A percentile compares a stretch with the other conserved stretches of the same genome.
phyloP scores from a whole-genome alignment of 1,284 basidiomycete species.

The Crucibulum parvulum region DNA sequence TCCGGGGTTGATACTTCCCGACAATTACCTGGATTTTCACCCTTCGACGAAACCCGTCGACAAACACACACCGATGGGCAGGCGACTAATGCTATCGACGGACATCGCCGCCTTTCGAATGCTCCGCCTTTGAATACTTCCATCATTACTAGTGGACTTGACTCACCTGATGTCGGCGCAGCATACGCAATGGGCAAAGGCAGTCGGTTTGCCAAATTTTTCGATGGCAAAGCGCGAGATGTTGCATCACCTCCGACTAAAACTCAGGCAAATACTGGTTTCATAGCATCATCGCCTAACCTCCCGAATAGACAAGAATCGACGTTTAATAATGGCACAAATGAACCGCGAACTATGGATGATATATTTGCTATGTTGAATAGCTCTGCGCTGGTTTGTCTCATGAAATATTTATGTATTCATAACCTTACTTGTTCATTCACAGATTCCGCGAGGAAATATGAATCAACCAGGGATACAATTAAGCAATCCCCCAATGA shows the following conservation, averaged over 20 bases:
- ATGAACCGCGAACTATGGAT: conserved; percentile 69
- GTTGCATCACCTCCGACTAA: conserved; percentile 39
- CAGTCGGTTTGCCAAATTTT: conserved; percentile 84
- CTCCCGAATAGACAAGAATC: conserved; percentile 55
- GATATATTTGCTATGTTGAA: conserved; percentile 80
- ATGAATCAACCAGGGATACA: conserved; percentile 19
- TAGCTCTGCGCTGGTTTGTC: conserved; percentile 64
- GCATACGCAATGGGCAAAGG: conserved; percentile 64
- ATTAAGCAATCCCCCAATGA: conserved; percentile 31
- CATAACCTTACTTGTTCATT: conserved; percentile 2
- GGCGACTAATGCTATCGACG: conserved; percentile 22
- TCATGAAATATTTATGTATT: not conserved
- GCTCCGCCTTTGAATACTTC: conserved; percentile 20
- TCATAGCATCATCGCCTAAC: conserved; percentile 50
- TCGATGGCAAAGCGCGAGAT: conserved; percentile 74
- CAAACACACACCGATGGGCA: conserved; percentile 25
- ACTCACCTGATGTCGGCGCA: conserved; percentile 28
- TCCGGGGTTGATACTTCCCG: conserved; percentile 35
- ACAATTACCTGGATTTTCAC: conserved; percentile 52
- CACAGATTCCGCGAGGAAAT: conserved; percentile 37
- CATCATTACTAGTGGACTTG: not conserved
- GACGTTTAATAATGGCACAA: conserved; percentile 40
- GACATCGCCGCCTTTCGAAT: conserved; percentile 40
- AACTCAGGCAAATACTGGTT: conserved; percentile 41
- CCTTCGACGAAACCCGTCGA: conserved; percentile 58